phyloP scores from a whole-genome alignment of 345 rosid genomes.

The Cardamine chenopodiifolia region DNA sequence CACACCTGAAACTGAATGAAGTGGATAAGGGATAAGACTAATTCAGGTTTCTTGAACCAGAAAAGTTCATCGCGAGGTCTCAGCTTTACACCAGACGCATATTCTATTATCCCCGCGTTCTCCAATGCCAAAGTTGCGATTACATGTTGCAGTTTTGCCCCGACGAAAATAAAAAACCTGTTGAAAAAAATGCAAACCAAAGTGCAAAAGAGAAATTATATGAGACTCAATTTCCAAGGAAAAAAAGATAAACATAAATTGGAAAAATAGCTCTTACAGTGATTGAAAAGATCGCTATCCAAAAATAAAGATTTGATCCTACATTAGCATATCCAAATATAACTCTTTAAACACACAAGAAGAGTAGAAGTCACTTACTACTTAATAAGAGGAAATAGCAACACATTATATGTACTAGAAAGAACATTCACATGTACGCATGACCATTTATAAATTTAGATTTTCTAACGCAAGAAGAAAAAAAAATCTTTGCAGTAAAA shows the following conservation, averaged over 20 bases:
- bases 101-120: constrained; percentile 63
- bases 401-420: neutral
- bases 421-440: neutral
- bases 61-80: constrained; percentile 92
- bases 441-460: neutral
- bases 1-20: constrained; percentile 90
- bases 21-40: constrained; percentile 75
- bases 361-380: neutral
- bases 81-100: constrained; percentile 52
- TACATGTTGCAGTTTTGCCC: constrained; percentile 85
- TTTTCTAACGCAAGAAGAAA: neutral
- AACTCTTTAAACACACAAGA: constrained; percentile 19
- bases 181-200: neutral
- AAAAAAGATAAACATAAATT: neutral
- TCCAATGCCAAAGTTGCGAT: constrained; percentile 85
- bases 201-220: neutral
- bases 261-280: constrained; percentile 52
- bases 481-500: neutral
- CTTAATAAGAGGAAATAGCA: neutral
- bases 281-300: constrained; percentile 87
- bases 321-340: constrained; percentile 23
- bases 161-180: constrained; percentile 69
- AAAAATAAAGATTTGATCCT: constrained; percentile 98
- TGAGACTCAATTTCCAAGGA: neutral
- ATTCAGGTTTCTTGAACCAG: constrained; percentile 94